Evolutionary conservation across 148 eudicot genomes (phyloP), one percentile per base, ranked within the genome.

Genomic region (Cornus controversa): DNA sequence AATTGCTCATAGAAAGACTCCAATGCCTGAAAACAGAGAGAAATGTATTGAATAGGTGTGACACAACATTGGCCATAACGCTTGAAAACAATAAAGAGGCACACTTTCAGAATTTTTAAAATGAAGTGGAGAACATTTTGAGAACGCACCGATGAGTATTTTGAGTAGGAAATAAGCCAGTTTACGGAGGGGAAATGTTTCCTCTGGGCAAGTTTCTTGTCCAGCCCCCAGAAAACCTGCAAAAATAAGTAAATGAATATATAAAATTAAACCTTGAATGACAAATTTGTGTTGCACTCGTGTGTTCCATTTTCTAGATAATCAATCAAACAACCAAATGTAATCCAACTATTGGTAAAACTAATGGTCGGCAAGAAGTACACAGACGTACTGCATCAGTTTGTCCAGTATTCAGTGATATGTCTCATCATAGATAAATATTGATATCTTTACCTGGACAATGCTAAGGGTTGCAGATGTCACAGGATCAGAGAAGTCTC

Each of bases 401-500:
- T 50, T 50, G 57, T 50, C 15, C 18, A 50, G 18, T 2, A 50
- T 50, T 50, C 18, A 50, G 18, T 50, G 57, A 50, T 16, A 50
- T 50, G 57, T 16, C 18, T 13, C 57, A 50, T 16, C 57, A 50
- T 11, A 11, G 57, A 16, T 11, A 22, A 22, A 60, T 60, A 60
- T 20, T 60, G 24, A n/a, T 18, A 73, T 62, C 34, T 24, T 60
- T 81, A 96, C 99, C 95, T 96, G 99, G 66, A 96, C 99, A 82
- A 96, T 96, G 86, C 99, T 90, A 72, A 96, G 86, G 20, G 99
- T 96, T 36, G 99, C 99, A 81, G 99, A 93, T 76, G 99, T 96
- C 80, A 96, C 99, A 67, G 99, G 99, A 83, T 96, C 99, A 71
- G 99, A 96, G 90, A 96, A 96, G 86, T 96, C 99, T 91, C 99